Percentiles rank a stretch among this genome's conserved stretches.
These are phyloP conservation scores for Sugiyamaella novakii DNA, from an alignment of 1,139 yeast genomes.

Conservation along the genomic window DNA sequence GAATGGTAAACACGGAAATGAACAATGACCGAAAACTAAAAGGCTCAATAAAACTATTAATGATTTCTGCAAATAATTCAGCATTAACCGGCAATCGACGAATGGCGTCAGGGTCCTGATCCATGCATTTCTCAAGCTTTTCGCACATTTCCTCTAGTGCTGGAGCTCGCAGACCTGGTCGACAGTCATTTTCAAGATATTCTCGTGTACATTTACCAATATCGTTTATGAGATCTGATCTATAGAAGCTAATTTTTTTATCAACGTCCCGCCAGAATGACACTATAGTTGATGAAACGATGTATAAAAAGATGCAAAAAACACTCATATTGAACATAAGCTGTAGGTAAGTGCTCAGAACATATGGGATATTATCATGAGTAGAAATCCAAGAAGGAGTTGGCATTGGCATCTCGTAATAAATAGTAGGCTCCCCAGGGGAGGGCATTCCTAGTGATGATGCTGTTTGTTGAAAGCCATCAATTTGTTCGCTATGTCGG, in stretches of 20 bases:
- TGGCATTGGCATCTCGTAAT: constrained; percentile 26
- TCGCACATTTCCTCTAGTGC: constrained; percentile 70
- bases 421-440: neutral
- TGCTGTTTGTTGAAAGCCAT: too few relatives aligned
- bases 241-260: constrained; percentile 58
- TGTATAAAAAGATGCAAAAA: constrained; percentile 53
- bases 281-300: constrained; percentile 53
- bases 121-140: constrained; percentile 79
- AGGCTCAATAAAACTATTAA: constrained; percentile 72
- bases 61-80: constrained; percentile 72
- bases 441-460: neutral
- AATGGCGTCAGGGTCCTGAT: constrained; percentile 72
- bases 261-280: constrained; percentile 69
- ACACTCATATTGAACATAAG: constrained; percentile 61
- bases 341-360: constrained; percentile 73
- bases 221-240: constrained; percentile 58
- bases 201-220: constrained; percentile 68
- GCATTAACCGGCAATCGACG: constrained; percentile 72
- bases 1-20: constrained; percentile 45
- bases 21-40: constrained; percentile 67
- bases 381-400: constrained; percentile 29
- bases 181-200: constrained; percentile 69
- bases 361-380: constrained; percentile 62
- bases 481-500: too few relatives aligned
- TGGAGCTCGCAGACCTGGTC: constrained; percentile 52